Base-by-base conservation (phyloP, 1,284 basidiomycete species). In the Abortiporus biennis region DNA sequence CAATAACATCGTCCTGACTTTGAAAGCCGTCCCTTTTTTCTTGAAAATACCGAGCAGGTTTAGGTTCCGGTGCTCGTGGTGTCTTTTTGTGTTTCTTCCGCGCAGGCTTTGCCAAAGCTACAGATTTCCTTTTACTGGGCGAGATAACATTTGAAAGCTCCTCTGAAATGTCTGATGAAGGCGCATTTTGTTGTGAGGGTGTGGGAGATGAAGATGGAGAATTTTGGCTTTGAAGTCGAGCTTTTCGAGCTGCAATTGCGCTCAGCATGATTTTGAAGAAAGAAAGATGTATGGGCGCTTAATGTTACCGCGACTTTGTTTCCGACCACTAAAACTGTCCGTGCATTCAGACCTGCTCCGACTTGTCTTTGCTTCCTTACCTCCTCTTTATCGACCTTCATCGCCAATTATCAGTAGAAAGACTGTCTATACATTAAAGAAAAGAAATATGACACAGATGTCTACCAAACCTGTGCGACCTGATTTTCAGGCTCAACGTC, bases 231-330 rank as follows among this genome's bases (percentile, higher is more conserved):
- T 55, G 47, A 47, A 59, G 53, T 47, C 51, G 72, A 62, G 74
- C 75, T 54, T 74, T 80, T 25, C 77, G 71, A 13, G 77, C 78
- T 40, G 77, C 76, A 37, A 81, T 62, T 19, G 78, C 78, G 52
- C 77, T 80, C 38, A 80, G 61, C 78, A 80, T 79, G 27, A n/a
- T n/a, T n/a, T n/a, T n/a, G n/a, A n/a, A n/a, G n/a, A n/a, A n/a
- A n/a, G n/a, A n/a, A n/a, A n/a, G n/a, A n/a, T n/a, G n/a, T n/a
- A n/a, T n/a, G n/a, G n/a, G n/a, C n/a, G n/a, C n/a, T n/a, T n/a
- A n/a, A n/a, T n/a, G n/a, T n/a, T n/a, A n/a, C n/a, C n/a, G n/a
- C n/a, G n/a, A n/a, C n/a, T n/a, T n/a, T n/a, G n/a, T n/a, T n/a
- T n/a, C n/a, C n/a, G n/a, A n/a, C n/a, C n/a, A n/a, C n/a, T n/a